Conservation (phyloP, 768 basidiomycete genomes). For the Boletellus sp. region DNA sequence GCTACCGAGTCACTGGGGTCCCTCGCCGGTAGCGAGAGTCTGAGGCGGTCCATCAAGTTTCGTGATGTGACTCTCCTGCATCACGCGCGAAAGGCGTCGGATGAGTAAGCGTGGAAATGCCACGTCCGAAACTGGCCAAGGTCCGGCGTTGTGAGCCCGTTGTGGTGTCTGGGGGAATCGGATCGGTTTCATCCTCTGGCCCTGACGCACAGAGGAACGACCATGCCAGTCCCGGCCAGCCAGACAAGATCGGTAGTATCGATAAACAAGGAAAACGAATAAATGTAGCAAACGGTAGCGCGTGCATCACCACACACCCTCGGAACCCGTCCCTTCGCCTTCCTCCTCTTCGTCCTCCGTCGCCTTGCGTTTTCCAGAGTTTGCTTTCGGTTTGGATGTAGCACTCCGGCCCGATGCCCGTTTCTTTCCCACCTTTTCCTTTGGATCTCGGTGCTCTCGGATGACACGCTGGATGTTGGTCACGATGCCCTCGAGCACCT, state of each 20-base stretch:
- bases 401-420: neutral
- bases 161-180: too few species aligned
- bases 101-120: too few species aligned
- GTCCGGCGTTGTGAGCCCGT: too few species aligned
- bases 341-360: constrained; percentile 7
- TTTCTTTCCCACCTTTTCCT: constrained; percentile 5
- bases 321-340: constrained; percentile 1
- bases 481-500: constrained; percentile 8
- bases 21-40: too few species aligned
- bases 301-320: constrained; percentile 3
- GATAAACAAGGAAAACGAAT: neutral
- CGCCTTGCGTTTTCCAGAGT: constrained; percentile 5
- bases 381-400: constrained; percentile 1
- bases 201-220: too few species aligned
- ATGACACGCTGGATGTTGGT: constrained; percentile 12
- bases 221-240: too few species aligned
- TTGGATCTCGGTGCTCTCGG: constrained; percentile 9
- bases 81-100: too few species aligned
- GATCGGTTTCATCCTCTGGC: too few species aligned
- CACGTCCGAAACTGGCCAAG: too few species aligned
- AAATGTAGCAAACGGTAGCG: neutral
- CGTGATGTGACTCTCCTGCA: too few species aligned
- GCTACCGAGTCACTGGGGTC: too few species aligned
- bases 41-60: too few species aligned
- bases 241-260: neutral